These are phyloP conservation scores for Arthroderma sp. DNA, from an alignment of 2,329 filamentous ascomycete genomes.

Conservation along the genomic window DNA sequence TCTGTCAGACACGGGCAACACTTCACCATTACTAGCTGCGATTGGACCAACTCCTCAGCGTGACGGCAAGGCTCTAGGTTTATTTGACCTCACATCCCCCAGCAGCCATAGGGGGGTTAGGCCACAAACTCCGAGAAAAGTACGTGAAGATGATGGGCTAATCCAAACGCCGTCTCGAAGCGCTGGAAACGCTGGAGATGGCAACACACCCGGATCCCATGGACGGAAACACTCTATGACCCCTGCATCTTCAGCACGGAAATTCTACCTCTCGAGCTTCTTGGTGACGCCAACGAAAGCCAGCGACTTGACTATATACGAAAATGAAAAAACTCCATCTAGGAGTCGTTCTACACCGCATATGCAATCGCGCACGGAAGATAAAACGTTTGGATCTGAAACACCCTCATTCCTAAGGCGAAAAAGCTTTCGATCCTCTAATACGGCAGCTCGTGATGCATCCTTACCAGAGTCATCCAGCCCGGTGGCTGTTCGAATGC, in stretches of 20 bases:
- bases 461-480: conserved; percentile 16
- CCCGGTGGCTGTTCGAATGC: conserved; percentile 26
- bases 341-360: no score
- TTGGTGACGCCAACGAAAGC: conserved; percentile 34
- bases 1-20: not conserved
- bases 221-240: conserved; percentile 17
- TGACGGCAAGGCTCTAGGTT: conserved; percentile 34
- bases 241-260: conserved; percentile 31
- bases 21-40: conserved; percentile 25
- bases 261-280: conserved; percentile 31
- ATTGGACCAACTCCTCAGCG: conserved; percentile 38
- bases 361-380: no score
- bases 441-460: conserved; percentile 11
- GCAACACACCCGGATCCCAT: not conserved
- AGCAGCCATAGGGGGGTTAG: conserved; percentile 11
- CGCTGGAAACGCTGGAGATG: not conserved
- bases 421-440: conserved; percentile 20
- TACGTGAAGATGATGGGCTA: conserved; percentile 12
- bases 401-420: conserved; percentile 30
- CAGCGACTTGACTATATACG: conserved; percentile 10
- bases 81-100: conserved; percentile 35
- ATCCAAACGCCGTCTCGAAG: conserved; percentile 27
- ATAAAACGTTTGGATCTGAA: conserved; percentile 15
- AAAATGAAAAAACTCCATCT: no score
- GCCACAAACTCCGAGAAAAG: conserved; percentile 17